A percentile compares a stretch with the other conserved stretches of the same genome.
Evolutionary conservation across 306 rosid genomes (phyloP).

Genomic region (Cucumis sativus): Cucumber_9930_V3 NC_026660.2:22030501-22031000

Average conservation of each 20-base stretch:
- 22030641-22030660: constrained; percentile 52
- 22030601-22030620: constrained; percentile 61
- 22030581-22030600: constrained; percentile 51
- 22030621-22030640: constrained; percentile 59
- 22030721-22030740: constrained; percentile 40
- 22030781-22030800: constrained; percentile 63
- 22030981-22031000: constrained; percentile 52
- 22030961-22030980: constrained; percentile 45
- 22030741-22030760: constrained; percentile 63
- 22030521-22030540: constrained; percentile 54
- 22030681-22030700: constrained; percentile 59
- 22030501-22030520: constrained; percentile 47
- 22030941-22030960: constrained; percentile 53
- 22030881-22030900: neutral
- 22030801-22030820: constrained; percentile 15
- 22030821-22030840: neutral
- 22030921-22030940: constrained; percentile 22
- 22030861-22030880: neutral
- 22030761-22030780: constrained; percentile 62
- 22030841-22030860: neutral
- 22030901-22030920: neutral
- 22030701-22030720: constrained; percentile 39
- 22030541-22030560: constrained; percentile 52
- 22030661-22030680: constrained; percentile 40
- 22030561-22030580: constrained; percentile 69